These are phyloP conservation scores for Mycena venus DNA, from an alignment of 768 basidiomycete genomes.

Conservation along the genomic window DNA sequence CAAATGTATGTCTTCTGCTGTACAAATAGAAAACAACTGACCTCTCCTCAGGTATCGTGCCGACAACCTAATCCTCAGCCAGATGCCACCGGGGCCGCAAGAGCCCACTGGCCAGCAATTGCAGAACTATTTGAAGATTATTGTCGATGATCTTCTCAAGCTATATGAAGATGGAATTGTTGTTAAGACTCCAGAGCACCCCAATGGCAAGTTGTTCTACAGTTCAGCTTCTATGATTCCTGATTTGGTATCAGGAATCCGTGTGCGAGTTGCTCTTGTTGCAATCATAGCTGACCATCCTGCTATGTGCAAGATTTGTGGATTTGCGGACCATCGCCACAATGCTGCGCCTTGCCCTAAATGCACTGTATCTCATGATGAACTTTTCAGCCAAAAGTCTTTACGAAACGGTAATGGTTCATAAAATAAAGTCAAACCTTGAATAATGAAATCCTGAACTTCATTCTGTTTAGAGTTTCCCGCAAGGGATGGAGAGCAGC, in stretches of 20 bases:
- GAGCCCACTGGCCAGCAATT: conserved; percentile 44
- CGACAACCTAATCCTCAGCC: conserved; percentile 31
- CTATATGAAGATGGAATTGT: conserved; percentile 42
- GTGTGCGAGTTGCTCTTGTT: conserved; percentile 38
- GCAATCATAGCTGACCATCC: conserved; percentile 46
- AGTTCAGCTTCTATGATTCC: neutral
- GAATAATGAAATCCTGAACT: neutral
- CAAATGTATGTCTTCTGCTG: neutral
- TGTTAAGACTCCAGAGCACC: conserved; percentile 26
- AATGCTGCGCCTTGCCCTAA: conserved; percentile 38
- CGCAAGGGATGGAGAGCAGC: neutral
- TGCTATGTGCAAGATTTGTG: conserved; percentile 41
- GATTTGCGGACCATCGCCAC: conserved; percentile 43
- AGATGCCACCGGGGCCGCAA: conserved; percentile 41
- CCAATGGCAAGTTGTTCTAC: conserved; percentile 31
- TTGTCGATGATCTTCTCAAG: conserved; percentile 45
- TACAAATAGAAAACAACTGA: neutral
- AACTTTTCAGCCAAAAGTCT: conserved; percentile 29
- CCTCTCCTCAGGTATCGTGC: neutral
- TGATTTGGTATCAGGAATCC: neutral
- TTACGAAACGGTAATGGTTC: conserved; percentile 25
- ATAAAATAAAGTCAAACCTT: too few relatives aligned
- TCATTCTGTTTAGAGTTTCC: neutral
- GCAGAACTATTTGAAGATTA: conserved; percentile 38
- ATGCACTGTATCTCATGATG: conserved; percentile 35